Percentiles rank a stretch among this genome's conserved stretches.
phyloP scores from a whole-genome alignment of 805 yeast genomes.

The Kuraishia molischiana region DNA sequence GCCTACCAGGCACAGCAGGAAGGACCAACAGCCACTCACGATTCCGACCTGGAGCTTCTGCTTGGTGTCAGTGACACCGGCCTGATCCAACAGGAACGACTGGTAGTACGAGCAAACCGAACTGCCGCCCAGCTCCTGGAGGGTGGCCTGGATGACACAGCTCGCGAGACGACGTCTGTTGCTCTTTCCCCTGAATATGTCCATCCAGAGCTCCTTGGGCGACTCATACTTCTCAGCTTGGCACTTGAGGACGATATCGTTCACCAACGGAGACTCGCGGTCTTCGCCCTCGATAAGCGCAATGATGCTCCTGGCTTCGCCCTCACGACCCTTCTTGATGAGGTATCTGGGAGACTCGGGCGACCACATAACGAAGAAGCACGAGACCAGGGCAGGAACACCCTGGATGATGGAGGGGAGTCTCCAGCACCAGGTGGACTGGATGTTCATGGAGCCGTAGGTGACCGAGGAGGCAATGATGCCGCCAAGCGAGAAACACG shows the following conservation, averaged over 20 bases:
- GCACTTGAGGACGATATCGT: conserved; percentile 13
- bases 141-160: conserved; percentile 15
- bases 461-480: conserved; percentile 19
- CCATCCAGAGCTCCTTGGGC: conserved; percentile 10
- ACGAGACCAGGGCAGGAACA: conserved; percentile 14
- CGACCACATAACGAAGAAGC: conserved; percentile 10
- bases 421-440: conserved; percentile 21
- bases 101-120: conserved; percentile 19
- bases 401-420: conserved; percentile 16
- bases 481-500: conserved; percentile 18
- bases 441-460: conserved; percentile 15
- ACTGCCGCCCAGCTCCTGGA: conserved; percentile 17
- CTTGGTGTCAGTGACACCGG: conserved; percentile 14
- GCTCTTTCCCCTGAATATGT: conserved; percentile 11
- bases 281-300: conserved; percentile 13
- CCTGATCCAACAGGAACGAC: conserved; percentile 20
- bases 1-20: conserved; percentile 14
- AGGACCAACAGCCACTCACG: conserved; percentile 10
- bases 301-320: conserved; percentile 29
- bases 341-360: conserved; percentile 18
- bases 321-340: conserved; percentile 33
- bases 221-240: conserved; percentile 10
- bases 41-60: conserved; percentile 17
- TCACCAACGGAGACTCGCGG: conserved; percentile 8
- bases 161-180: conserved; percentile 15